Conservation (phyloP, 805 yeast species). For the Pichia exigua region DNA sequence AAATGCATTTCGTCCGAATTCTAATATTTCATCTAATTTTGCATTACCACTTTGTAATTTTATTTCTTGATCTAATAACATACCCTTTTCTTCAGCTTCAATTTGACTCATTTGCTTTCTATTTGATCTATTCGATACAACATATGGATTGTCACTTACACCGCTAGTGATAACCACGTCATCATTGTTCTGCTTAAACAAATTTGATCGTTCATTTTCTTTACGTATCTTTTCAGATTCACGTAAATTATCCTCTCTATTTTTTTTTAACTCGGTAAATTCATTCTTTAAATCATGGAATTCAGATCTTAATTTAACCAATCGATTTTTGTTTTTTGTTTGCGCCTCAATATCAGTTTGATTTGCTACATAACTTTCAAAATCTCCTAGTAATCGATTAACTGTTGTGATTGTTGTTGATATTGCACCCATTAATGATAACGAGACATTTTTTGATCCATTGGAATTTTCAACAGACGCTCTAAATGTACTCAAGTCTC, state of each 20-base stretch:
- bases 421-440: conserved; percentile 53
- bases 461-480: conserved; percentile 33
- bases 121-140: conserved; percentile 16
- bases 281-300: conserved; percentile 38
- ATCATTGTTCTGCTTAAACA: conserved; percentile 27
- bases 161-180: conserved; percentile 17
- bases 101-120: conserved; percentile 17
- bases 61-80: conserved; percentile 58
- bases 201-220: conserved; percentile 8
- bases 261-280: conserved; percentile 46
- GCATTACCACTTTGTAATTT: conserved; percentile 57
- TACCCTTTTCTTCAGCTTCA: conserved; percentile 46
- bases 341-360: conserved; percentile 51
- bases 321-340: conserved; percentile 53
- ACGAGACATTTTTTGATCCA: conserved; percentile 30
- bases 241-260: conserved; percentile 46
- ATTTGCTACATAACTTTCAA: conserved; percentile 35
- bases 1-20: conserved; percentile 79
- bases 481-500: conserved; percentile 63
- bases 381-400: conserved; percentile 57
- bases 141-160: conserved; percentile 43
- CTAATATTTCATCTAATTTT: conserved; percentile 83
- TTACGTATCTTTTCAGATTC: conserved; percentile 39
- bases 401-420: conserved; percentile 76
- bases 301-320: conserved; percentile 47